Conservation (phyloP, 169 alveolate genomes). For the Haemoproteus tartakovskyi region DNA sequence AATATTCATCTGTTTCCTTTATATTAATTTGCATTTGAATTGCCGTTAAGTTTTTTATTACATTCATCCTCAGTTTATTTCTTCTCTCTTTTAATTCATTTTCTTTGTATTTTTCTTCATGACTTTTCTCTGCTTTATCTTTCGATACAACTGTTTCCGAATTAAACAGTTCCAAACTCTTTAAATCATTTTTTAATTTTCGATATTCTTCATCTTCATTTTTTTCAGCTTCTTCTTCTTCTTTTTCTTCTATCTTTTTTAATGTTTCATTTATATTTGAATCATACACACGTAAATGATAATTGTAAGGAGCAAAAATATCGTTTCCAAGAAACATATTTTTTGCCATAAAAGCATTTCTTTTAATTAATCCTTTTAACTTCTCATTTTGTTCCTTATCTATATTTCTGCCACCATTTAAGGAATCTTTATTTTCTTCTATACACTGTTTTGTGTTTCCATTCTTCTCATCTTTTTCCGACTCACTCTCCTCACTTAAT, state of each 20-base stretch:
- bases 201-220: neutral
- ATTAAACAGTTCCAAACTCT: too few relatives aligned
- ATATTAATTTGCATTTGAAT: slow-evolving; percentile 54
- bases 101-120: slow-evolving; percentile 50
- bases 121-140: slow-evolving; percentile 3
- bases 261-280: slow-evolving; percentile 33
- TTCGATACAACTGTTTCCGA: slow-evolving; percentile 21
- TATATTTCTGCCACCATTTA: too few relatives aligned
- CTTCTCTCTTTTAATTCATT: slow-evolving; percentile 45
- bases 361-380: too few relatives aligned
- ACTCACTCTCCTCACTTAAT: too few relatives aligned
- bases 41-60: slow-evolving; percentile 37
- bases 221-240: slow-evolving; percentile 7
- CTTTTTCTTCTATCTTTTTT: slow-evolving; percentile 9
- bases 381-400: too few relatives aligned
- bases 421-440: too few relatives aligned
- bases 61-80: slow-evolving; percentile 38
- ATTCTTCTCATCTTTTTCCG: too few relatives aligned
- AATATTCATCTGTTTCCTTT: slow-evolving; percentile 55
- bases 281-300: slow-evolving; percentile 46
- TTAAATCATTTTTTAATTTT: slow-evolving; percentile 48
- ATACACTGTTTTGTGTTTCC: too few relatives aligned
- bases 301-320: slow-evolving; percentile 45
- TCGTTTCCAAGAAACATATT: slow-evolving; percentile 59
- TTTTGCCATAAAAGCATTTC: too few relatives aligned